Conservation (phyloP, 257 asterid species). For the Nicotiana undulata region DNA sequence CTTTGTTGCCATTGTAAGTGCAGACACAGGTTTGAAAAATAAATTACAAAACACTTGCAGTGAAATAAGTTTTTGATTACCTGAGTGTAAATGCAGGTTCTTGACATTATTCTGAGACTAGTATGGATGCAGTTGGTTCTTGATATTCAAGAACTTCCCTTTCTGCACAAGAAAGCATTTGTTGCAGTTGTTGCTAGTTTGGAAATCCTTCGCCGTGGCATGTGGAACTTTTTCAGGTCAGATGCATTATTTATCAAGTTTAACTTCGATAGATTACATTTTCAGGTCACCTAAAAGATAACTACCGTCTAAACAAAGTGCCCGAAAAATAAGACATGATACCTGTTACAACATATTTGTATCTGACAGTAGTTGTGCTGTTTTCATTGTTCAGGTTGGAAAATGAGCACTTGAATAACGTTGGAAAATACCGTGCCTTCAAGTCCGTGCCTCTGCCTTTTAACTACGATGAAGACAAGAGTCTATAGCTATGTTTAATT, state of each 20-base stretch:
- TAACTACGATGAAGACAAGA: conserved; percentile 54
- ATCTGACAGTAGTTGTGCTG: not conserved
- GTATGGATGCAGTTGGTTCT: conserved; percentile 91
- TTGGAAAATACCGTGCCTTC: conserved; percentile 66
- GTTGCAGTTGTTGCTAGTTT: conserved; percentile 56
- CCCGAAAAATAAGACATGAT: not conserved
- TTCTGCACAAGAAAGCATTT: conserved; percentile 54
- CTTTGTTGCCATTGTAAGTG: conserved; percentile 67
- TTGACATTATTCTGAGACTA: conserved; percentile 60
- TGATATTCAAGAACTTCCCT: conserved; percentile 34
- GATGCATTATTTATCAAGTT: not conserved
- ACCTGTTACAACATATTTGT: not conserved
- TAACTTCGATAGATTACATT: not conserved
- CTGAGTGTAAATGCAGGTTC: conserved; percentile 32
- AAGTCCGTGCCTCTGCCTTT: conserved; percentile 78
- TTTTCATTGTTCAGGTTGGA: conserved; percentile 46
- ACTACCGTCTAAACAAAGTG: not conserved
- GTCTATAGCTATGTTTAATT: not conserved
- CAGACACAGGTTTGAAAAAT: not conserved
- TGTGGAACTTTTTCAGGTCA: conserved; percentile 92
- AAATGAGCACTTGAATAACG: conserved; percentile 81
- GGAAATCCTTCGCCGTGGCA: conserved; percentile 79
- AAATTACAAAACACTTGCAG: not conserved
- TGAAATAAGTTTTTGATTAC: not conserved
- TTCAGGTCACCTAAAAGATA: not conserved